Conservation (phyloP, 208 protist genomes). For the Leishmania arabica region DNA sequence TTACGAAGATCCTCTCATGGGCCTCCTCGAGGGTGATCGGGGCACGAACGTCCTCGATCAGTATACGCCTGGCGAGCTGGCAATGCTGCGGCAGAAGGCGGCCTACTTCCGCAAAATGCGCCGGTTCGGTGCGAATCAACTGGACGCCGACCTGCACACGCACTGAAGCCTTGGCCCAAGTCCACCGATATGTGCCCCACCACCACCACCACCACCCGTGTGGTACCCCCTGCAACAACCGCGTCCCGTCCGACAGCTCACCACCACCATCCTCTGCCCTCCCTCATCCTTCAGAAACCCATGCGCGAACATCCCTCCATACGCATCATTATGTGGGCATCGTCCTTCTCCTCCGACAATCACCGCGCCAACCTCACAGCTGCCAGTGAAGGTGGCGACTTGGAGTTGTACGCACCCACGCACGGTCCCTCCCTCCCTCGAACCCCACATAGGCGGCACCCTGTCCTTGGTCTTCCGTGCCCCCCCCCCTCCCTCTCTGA, state of each 20-base stretch:
- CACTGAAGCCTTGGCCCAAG: conserved; percentile 40
- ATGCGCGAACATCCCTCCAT: not conserved
- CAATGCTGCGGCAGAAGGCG: conserved; percentile 83
- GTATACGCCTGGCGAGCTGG: conserved; percentile 72
- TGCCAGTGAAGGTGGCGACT: too few relatives aligned
- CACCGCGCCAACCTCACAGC: not conserved
- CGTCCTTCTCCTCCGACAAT: not conserved
- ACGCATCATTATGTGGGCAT: not conserved
- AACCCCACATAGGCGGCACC: not conserved
- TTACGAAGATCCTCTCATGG: conserved; percentile 55
- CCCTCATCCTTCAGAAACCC: not conserved
- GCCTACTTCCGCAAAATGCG: conserved; percentile 84
- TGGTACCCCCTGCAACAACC: not conserved
- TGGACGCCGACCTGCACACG: conserved; percentile 74
- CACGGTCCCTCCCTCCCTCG: not conserved
- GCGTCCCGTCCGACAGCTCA: too few relatives aligned
- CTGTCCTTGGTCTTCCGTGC: too few relatives aligned
- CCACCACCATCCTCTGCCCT: not conserved
- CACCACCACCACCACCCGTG: not conserved
- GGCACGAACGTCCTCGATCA: conserved; percentile 31
- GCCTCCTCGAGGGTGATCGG: conserved; percentile 44
- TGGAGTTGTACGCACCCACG: not conserved
- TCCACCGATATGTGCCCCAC: not conserved
- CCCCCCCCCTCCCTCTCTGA: not conserved
- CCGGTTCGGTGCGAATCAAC: conserved; percentile 73